These are phyloP conservation scores for Taphrina deformans DNA, from an alignment of 1,139 yeast genomes.

Conservation along the genomic window DNA sequence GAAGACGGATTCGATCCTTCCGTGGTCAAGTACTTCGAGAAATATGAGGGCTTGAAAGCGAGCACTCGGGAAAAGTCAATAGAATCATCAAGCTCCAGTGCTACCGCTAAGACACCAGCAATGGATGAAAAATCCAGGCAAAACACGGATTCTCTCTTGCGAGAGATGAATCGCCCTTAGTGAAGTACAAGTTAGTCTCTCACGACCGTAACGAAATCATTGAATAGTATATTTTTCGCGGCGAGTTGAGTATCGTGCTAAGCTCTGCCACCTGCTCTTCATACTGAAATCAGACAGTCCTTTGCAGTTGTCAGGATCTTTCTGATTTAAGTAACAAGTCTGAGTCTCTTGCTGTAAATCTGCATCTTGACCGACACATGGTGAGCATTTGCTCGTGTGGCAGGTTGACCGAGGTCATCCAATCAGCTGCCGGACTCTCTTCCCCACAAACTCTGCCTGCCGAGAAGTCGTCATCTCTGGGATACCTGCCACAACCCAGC, in stretches of 20 bases:
- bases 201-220: too few relatives aligned
- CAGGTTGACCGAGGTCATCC: not conserved
- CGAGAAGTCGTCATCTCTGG: slow-evolving; percentile 1
- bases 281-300: too few relatives aligned
- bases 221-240: too few relatives aligned
- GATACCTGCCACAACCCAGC: too few relatives aligned
- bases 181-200: too few relatives aligned
- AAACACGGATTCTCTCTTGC: slow-evolving; percentile 13
- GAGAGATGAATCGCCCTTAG: slow-evolving; percentile 8
- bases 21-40: slow-evolving; percentile 10
- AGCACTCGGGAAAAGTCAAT: slow-evolving; percentile 11
- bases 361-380: too few relatives aligned
- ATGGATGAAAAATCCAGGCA: not conserved
- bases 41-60: not conserved
- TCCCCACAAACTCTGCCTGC: not conserved
- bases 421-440: not conserved
- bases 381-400: too few relatives aligned
- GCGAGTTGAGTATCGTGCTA: too few relatives aligned
- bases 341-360: too few relatives aligned
- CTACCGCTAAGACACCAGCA: not conserved
- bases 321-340: too few relatives aligned
- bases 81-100: not conserved
- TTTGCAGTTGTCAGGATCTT: too few relatives aligned
- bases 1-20: slow-evolving; percentile 11
- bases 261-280: too few relatives aligned